Evolutionary conservation across 345 rosid genomes (phyloP).

Genomic region (Leavenworthia alabamica): DNA sequence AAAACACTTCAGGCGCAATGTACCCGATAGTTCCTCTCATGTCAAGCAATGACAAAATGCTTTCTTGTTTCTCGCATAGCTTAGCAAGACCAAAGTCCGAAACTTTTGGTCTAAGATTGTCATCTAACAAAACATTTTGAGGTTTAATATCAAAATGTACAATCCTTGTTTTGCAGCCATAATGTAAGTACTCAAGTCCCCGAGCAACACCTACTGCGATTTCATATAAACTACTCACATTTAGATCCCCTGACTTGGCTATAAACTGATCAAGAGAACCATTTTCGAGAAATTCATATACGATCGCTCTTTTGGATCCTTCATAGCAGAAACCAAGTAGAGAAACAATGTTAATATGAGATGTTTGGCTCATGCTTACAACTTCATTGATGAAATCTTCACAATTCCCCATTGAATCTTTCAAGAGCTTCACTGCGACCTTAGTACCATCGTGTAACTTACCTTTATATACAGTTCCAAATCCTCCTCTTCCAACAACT

Average conservation of each 20-base stretch:
- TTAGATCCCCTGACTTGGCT: too few relatives aligned
- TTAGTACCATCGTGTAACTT: constrained; percentile 2
- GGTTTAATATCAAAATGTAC: constrained; percentile 49
- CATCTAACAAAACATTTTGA: constrained; percentile 36
- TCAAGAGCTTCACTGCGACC: constrained; percentile 31
- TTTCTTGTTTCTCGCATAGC: too few relatives aligned
- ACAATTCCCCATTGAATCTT: constrained; percentile 9
- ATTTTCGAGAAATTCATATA: constrained; percentile 33
- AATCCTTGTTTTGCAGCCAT: constrained; percentile 42
- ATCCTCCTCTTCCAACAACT: too few relatives aligned
- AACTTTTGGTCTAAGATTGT: too few relatives aligned
- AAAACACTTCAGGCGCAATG: neutral
- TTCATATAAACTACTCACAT: too few relatives aligned
- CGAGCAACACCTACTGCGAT: constrained; percentile 35
- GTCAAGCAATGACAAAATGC: too few relatives aligned
- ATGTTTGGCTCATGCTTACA: constrained; percentile 39
- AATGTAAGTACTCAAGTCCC: constrained; percentile 42
- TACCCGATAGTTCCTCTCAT: too few relatives aligned
- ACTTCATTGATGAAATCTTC: constrained; percentile 49
- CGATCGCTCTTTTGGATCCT: constrained; percentile 29
- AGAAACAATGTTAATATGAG: constrained; percentile 41
- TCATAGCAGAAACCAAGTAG: constrained; percentile 39
- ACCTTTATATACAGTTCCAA: too few relatives aligned
- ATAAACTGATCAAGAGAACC: constrained; percentile 38
- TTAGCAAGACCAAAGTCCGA: too few relatives aligned